Evolutionary conservation across 768 basidiomycete genomes (phyloP).

Genomic region (Panaeolus cyanescens): DNA sequence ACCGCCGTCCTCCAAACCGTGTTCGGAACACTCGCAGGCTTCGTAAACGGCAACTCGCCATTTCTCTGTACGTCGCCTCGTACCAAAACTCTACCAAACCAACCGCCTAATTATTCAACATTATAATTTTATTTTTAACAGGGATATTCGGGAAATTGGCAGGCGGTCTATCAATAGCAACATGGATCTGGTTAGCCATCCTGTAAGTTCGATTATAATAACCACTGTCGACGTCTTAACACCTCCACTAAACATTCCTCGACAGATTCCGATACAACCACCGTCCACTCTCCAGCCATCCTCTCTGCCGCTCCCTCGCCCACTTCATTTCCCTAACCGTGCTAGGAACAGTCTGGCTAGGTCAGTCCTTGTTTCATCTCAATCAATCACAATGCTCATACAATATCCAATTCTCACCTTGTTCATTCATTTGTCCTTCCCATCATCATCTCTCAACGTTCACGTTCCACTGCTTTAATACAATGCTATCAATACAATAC

Average conservation of each 20-base stretch:
- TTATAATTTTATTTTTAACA: constrained; percentile 8
- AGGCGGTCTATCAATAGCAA: constrained; percentile 27
- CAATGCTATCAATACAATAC: background rate
- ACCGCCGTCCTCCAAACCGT: constrained; percentile 33
- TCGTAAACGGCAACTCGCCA: constrained; percentile 31
- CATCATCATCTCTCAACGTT: background rate
- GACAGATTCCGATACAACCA: constrained; percentile 31
- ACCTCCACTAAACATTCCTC: background rate
- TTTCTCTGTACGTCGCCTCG: constrained; percentile 26
- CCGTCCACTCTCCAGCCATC: constrained; percentile 27
- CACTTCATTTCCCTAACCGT: constrained; percentile 34
- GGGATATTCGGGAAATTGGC: constrained; percentile 35
- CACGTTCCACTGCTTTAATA: background rate
- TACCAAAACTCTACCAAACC: too few relatives aligned
- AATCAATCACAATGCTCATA: background rate
- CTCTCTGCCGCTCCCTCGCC: constrained; percentile 31
- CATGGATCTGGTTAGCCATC: constrained; percentile 35
- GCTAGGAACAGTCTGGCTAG: constrained; percentile 32
- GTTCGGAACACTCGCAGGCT: constrained; percentile 33
- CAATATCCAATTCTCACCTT: too few relatives aligned
- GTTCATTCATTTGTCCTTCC: background rate
- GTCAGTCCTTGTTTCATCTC: constrained; percentile 17
- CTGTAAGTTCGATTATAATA: constrained; percentile 33
- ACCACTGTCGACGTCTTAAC: background rate
- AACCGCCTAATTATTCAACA: background rate